Percentiles rank a stretch among this genome's conserved stretches.
phyloP scores from a whole-genome alignment of 2,329 filamentous ascomycete genomes.

The Phaeophleospora eucalypticola region DNA sequence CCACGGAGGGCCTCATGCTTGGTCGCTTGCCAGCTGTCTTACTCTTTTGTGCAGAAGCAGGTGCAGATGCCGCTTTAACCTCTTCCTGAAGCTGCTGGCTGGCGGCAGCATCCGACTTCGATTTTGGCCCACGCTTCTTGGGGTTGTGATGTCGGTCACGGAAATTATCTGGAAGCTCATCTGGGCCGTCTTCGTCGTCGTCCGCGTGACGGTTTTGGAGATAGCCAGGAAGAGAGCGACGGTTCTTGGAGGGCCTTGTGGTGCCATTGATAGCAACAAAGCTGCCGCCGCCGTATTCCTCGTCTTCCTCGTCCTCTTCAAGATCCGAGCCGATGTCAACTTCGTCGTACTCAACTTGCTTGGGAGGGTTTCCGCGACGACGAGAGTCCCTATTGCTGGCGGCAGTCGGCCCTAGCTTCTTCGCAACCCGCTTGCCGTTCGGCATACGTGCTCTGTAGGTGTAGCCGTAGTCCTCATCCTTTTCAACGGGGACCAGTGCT shows the following conservation, averaged over 20 bases:
- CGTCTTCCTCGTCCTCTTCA: slow-evolving; percentile 33
- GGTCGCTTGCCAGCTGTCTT: slow-evolving; percentile 30
- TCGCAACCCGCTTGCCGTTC: slow-evolving; percentile 24
- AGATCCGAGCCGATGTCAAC: slow-evolving; percentile 45
- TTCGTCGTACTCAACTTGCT: slow-evolving; percentile 39
- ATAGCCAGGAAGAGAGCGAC: slow-evolving; percentile 34
- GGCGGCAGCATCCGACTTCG: slow-evolving; percentile 7
- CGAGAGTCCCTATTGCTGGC: slow-evolving; percentile 18
- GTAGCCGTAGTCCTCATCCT: slow-evolving; percentile 31
- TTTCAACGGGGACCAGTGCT: slow-evolving; percentile 30
- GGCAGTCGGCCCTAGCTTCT: slow-evolving; percentile 12
- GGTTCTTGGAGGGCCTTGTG: slow-evolving; percentile 5
- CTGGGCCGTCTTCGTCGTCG: slow-evolving; percentile 38
- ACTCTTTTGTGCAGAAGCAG: background rate
- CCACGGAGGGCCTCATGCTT: slow-evolving; percentile 28
- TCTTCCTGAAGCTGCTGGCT: slow-evolving; percentile 14
- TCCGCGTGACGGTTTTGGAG: slow-evolving; percentile 40
- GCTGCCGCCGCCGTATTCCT: slow-evolving; percentile 23
- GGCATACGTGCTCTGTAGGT: slow-evolving; percentile 31
- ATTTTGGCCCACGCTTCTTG: slow-evolving; percentile 4
- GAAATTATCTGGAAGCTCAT: slow-evolving; percentile 41
- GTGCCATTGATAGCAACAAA: slow-evolving; percentile 18
- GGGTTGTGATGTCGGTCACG: slow-evolving; percentile 34
- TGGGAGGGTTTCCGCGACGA: slow-evolving; percentile 3
- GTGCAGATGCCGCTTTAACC: slow-evolving; percentile 7